Percentiles rank a stretch among this genome's conserved stretches.
Evolutionary conservation across 805 yeast species (phyloP).

Genomic region (Yarrowia sp.): DNA sequence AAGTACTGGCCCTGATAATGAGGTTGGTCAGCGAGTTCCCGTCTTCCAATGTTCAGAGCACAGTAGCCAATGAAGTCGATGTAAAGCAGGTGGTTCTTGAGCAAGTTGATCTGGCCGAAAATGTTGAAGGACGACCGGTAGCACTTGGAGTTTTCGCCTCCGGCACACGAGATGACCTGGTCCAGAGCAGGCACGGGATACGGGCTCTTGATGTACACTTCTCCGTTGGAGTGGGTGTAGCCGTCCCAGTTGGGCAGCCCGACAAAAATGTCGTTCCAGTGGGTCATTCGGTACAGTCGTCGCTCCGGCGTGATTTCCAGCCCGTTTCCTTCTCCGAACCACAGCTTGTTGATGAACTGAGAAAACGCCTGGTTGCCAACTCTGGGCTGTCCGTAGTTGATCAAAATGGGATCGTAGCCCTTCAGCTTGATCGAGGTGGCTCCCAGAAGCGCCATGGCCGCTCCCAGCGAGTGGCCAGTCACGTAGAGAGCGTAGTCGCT

Average conservation of each 20-base stretch:
- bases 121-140: not conserved
- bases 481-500: constrained; percentile 10
- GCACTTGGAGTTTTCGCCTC: constrained; percentile 14
- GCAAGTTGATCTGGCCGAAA: not conserved
- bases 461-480: constrained; percentile 14
- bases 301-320: constrained; percentile 16
- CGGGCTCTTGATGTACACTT: constrained; percentile 9
- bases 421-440: constrained; percentile 8
- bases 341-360: constrained; percentile 13
- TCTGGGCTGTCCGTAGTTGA: constrained; percentile 23
- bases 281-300: constrained; percentile 29
- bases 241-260: constrained; percentile 29
- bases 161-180: constrained; percentile 1
- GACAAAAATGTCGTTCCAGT: constrained; percentile 21
- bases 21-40: not conserved
- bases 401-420: constrained; percentile 15
- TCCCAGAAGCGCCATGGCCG: constrained; percentile 16
- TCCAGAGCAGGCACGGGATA: not conserved
- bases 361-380: not conserved
- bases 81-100: constrained; percentile 9
- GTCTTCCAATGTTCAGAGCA: constrained; percentile 7
- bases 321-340: constrained; percentile 17
- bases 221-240: constrained; percentile 10
- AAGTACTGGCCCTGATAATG: not conserved
- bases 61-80: constrained; percentile 18